These are phyloP conservation scores for Geosmithia morbida DNA, from an alignment of 2,329 filamentous ascomycete species.

Conservation along the genomic window DNA sequence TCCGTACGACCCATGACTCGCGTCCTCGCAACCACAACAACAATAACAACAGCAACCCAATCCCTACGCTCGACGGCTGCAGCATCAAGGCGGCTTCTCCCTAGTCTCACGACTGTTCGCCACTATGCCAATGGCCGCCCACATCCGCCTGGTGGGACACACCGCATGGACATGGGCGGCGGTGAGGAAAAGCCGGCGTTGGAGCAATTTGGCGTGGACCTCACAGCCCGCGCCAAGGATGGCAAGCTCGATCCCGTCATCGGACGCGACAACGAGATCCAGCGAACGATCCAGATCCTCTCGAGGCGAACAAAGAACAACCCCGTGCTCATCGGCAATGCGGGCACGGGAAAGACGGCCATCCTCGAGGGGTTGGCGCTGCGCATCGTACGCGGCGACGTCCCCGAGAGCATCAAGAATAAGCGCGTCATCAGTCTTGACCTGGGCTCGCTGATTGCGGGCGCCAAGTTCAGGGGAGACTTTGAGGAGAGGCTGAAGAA, in stretches of 20 bases:
- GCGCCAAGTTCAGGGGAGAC: constrained; percentile 88
- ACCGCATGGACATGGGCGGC: constrained; percentile 79
- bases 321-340: constrained; percentile 81
- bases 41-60: constrained; percentile 4
- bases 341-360: constrained; percentile 88
- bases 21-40: constrained; percentile 6
- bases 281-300: constrained; percentile 85
- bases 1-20: constrained; percentile 8
- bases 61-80: constrained; percentile 6
- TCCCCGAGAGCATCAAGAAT: constrained; percentile 90
- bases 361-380: constrained; percentile 83
- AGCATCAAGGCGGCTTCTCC: constrained; percentile 14
- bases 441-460: constrained; percentile 83
- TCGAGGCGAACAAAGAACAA: constrained; percentile 93
- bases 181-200: constrained; percentile 71
- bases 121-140: constrained; percentile 58
- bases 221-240: constrained; percentile 70
- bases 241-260: constrained; percentile 96
- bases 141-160: constrained; percentile 81
- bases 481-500: constrained; percentile 91
- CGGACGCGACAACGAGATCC: constrained; percentile 80
- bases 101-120: constrained; percentile 28
- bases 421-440: constrained; percentile 82
- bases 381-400: constrained; percentile 81
- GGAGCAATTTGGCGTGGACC: constrained; percentile 81